Conservation (phyloP, 1,139 yeast genomes). For the Taiozyma sp. region DNA sequence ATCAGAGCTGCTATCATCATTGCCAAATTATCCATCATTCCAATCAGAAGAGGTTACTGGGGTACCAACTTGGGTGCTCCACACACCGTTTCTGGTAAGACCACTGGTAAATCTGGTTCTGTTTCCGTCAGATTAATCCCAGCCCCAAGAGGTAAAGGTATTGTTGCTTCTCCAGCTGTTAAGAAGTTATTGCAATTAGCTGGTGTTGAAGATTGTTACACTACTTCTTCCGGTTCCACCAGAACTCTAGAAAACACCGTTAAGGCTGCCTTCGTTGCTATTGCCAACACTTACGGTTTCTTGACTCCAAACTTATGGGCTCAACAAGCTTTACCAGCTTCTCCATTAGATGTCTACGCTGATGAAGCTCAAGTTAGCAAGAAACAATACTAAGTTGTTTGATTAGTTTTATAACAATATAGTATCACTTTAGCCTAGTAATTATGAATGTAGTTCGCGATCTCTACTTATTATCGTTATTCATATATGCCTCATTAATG, state of each 20-base stretch:
- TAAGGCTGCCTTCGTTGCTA: conserved; percentile 99
- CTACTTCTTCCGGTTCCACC: conserved; percentile 98
- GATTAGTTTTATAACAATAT: conserved; percentile 7
- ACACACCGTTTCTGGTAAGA: conserved; percentile 97
- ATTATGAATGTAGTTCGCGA: not conserved
- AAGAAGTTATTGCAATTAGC: conserved; percentile 98
- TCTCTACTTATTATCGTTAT: not conserved
- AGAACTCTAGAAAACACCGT: conserved; percentile 99
- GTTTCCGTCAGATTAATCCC: conserved; percentile 98
- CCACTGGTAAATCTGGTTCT: conserved; percentile 99
- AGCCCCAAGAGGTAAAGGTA: conserved; percentile 99
- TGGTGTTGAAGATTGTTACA: conserved; percentile 99
- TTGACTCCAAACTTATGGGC: conserved; percentile 99
- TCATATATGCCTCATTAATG: too few species aligned
- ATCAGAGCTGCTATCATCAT: conserved; percentile 99
- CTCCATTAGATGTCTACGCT: conserved; percentile 93
- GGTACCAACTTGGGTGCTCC: conserved; percentile 99
- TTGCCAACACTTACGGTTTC: conserved; percentile 99
- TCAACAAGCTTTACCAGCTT: conserved; percentile 75
- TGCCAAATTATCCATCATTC: conserved; percentile 98
- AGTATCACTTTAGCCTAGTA: not conserved
- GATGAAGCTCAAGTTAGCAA: conserved; percentile 75
- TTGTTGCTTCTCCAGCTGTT: conserved; percentile 99
- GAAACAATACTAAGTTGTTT: conserved; percentile 53
- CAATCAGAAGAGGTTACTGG: conserved; percentile 99